phyloP scores from a whole-genome alignment of 2,329 filamentous ascomycete genomes.

The Fusarium redolens region DNA sequence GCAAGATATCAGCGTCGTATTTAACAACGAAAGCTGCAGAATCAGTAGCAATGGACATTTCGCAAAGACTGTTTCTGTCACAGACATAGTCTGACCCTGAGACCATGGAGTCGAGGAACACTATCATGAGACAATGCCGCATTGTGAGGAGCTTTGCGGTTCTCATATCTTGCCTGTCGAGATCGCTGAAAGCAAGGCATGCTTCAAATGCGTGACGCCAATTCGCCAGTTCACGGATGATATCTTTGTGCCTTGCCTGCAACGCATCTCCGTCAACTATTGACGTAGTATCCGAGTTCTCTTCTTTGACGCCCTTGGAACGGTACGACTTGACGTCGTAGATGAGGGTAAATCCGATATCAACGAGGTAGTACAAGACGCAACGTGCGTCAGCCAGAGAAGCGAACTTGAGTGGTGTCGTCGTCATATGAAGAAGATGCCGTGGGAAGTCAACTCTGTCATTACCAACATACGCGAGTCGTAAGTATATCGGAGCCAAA shows the following conservation, averaged over 20 bases:
- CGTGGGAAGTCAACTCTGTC: not conserved
- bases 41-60: not conserved
- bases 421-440: not conserved
- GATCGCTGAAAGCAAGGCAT: not conserved
- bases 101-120: not conserved
- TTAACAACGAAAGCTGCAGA: not conserved
- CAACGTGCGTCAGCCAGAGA: not conserved
- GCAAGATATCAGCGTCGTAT: not conserved
- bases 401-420: not conserved
- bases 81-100: not conserved
- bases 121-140: not conserved
- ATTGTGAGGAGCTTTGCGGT: not conserved
- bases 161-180: not conserved
- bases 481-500: not conserved
- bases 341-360: not conserved
- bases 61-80: not conserved
- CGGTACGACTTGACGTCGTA: not conserved
- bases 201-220: not conserved
- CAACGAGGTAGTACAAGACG: not conserved
- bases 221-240: accelerated
- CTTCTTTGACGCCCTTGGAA: accelerated
- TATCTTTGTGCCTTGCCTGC: not conserved
- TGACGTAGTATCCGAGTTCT: too few relatives aligned
- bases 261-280: not conserved
- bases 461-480: not conserved